Evolutionary conservation across 768 basidiomycete genomes (phyloP).

Genomic region (Pulveroboletus sp.): DNA sequence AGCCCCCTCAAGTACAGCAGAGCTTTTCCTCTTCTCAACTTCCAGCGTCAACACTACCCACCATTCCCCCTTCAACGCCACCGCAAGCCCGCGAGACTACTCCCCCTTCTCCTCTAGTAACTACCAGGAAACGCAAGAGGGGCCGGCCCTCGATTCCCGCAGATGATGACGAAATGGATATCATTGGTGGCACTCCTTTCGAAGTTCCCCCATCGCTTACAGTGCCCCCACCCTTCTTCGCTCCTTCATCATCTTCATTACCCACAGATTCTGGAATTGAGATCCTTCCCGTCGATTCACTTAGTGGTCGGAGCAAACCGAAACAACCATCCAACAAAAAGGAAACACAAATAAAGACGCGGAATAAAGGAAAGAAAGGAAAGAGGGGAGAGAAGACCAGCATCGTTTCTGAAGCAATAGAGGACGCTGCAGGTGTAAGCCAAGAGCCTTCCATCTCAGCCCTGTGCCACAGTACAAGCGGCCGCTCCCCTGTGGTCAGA

Average conservation of each 20-base stretch:
- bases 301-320: constrained; percentile 10
- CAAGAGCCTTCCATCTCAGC: constrained; percentile 2
- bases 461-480: constrained; percentile 2
- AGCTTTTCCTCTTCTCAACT: constrained; percentile 29
- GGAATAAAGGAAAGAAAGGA: constrained; percentile 26
- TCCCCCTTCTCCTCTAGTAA: constrained; percentile 24
- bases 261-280: constrained; percentile 27
- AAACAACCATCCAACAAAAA: constrained; percentile 17
- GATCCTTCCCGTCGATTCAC: constrained; percentile 14
- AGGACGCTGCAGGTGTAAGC: not conserved
- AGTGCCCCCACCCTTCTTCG: constrained; percentile 46
- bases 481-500: not conserved
- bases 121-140: constrained; percentile 28
- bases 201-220: constrained; percentile 3
- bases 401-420: constrained; percentile 11
- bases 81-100: constrained; percentile 21
- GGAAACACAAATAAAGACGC: constrained; percentile 20
- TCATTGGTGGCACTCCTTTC: not conserved
- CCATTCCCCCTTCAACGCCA: constrained; percentile 23
- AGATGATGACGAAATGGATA: constrained; percentile 15
- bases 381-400: constrained; percentile 19
- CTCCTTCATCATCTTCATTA: constrained; percentile 40
- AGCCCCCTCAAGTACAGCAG: constrained; percentile 31
- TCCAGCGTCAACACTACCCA: constrained; percentile 32
- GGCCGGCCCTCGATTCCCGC: constrained; percentile 4